A percentile compares a stretch with the other conserved stretches of the same genome.
These are phyloP conservation scores for Abrus pulchellus DNA, from an alignment of 306 rosid species.

Conservation along the genomic window DNA sequence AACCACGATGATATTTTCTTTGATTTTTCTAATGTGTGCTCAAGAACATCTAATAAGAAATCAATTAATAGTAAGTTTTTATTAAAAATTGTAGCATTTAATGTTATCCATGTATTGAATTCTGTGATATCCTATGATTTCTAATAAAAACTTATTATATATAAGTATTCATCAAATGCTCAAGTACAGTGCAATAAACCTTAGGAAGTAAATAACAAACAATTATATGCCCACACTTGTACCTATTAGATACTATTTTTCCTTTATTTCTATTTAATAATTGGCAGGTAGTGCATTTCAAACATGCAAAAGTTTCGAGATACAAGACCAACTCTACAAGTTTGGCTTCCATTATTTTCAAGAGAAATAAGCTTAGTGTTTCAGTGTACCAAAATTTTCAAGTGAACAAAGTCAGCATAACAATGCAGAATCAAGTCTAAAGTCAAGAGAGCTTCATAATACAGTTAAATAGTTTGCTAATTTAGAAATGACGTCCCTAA, in stretches of 20 bases:
- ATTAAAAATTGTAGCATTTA: no score
- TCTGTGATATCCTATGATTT: no score
- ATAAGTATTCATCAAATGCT: neutral
- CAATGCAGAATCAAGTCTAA: slow-evolving; percentile 13
- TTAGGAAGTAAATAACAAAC: neutral
- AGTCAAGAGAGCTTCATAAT: neutral
- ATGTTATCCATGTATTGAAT: no score
- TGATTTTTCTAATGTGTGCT: no score
- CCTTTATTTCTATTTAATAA: neutral
- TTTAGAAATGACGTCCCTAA: neutral
- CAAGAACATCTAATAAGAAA: no score
- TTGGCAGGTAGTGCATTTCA: neutral
- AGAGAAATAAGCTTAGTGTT: slow-evolving; percentile 4
- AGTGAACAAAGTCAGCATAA: neutral
- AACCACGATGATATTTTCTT: slow-evolving; percentile 3
- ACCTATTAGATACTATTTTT: neutral
- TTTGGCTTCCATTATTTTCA: neutral
- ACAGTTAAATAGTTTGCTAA: neutral
- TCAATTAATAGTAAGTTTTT: no score
- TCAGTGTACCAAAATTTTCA: neutral
- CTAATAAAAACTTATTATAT: no score
- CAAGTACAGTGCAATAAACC: neutral
- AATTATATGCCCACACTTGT: slow-evolving; percentile 4
- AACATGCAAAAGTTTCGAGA: slow-evolving; percentile 22
- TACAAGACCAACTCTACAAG: slow-evolving; percentile 12